A percentile compares a stretch with the other conserved stretches of the same genome.
Conservation (phyloP, 257 asterid species). For the Primulina tabacum region DNA sequence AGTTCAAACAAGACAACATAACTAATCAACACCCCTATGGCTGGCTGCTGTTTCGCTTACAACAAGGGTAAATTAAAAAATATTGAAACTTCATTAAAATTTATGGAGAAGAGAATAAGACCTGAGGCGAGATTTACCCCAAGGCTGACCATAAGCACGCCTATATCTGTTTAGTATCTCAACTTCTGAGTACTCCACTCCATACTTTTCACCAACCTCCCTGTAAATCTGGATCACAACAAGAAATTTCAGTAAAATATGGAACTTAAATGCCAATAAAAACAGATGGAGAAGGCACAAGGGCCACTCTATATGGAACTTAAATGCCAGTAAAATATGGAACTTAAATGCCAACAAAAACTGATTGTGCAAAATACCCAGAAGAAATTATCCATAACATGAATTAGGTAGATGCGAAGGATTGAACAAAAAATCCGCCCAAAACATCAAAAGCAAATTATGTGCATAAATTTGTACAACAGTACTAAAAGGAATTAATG, state of each 20-base stretch:
- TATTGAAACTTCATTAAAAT: neutral
- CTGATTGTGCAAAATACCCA: neutral
- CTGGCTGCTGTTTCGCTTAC: neutral
- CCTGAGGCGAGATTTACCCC: conserved; percentile 98
- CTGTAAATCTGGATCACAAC: conserved; percentile 62
- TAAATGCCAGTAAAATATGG: neutral
- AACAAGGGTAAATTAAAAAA: neutral
- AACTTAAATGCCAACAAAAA: neutral
- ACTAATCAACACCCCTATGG: neutral
- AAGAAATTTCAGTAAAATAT: conserved; percentile 8
- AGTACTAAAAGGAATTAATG: neutral
- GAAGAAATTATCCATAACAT: neutral
- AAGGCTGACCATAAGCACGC: conserved; percentile 93
- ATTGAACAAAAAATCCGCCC: neutral
- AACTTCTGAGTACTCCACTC: conserved; percentile 77
- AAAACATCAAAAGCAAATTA: neutral
- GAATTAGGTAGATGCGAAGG: neutral
- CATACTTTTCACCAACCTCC: conserved; percentile 90
- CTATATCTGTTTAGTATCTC: conserved; percentile 85
- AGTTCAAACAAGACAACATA: neutral
- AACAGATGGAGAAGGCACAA: neutral
- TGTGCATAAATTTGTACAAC: neutral
- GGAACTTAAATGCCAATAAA: neutral
- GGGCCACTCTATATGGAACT: neutral
- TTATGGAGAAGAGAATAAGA: conserved; percentile 27